Evolutionary conservation across 2,329 filamentous ascomycete species (phyloP).

Genomic region (Juglanconis juglandina): DNA sequence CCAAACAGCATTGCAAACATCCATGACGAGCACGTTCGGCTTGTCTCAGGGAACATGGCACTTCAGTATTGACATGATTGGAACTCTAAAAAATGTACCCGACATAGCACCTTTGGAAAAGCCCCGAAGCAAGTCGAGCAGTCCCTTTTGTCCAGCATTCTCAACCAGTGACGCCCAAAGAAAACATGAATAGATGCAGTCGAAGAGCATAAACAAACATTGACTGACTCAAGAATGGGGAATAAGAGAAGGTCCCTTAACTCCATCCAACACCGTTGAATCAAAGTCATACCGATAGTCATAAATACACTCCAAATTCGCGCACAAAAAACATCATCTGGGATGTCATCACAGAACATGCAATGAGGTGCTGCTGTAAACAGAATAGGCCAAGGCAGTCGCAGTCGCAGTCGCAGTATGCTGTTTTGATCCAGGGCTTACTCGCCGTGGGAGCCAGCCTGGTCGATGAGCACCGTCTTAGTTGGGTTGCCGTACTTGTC

Average conservation of each 20-base stretch:
- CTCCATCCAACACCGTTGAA: not conserved
- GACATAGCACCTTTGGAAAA: not conserved
- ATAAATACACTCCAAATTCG: not conserved
- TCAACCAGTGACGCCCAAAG: too few relatives aligned
- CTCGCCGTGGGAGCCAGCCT: slow-evolving; percentile 43
- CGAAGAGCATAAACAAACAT: too few relatives aligned
- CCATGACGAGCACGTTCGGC: too few relatives aligned
- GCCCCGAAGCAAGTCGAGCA: not conserved
- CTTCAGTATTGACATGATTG: not conserved
- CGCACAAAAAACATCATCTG: not conserved
- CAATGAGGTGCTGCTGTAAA: too few relatives aligned
- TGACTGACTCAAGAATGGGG: too few relatives aligned
- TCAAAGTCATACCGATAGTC: not conserved
- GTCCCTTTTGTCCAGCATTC: too few relatives aligned
- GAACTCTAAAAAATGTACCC: too few relatives aligned
- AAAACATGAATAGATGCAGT: too few relatives aligned
- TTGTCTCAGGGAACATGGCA: too few relatives aligned
- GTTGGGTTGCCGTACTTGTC: slow-evolving; percentile 52
- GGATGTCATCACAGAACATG: not conserved
- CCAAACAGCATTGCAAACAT: too few relatives aligned
- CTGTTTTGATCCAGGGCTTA: slow-evolving; percentile 22
- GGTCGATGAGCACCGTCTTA: slow-evolving; percentile 36
- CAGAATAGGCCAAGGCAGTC: not conserved
- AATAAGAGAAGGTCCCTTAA: too few relatives aligned
- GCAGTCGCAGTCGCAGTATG: not conserved